These are phyloP conservation scores for Chlorophyllum brunneum DNA, from an alignment of 768 basidiomycete species.

Conservation along the genomic window DNA sequence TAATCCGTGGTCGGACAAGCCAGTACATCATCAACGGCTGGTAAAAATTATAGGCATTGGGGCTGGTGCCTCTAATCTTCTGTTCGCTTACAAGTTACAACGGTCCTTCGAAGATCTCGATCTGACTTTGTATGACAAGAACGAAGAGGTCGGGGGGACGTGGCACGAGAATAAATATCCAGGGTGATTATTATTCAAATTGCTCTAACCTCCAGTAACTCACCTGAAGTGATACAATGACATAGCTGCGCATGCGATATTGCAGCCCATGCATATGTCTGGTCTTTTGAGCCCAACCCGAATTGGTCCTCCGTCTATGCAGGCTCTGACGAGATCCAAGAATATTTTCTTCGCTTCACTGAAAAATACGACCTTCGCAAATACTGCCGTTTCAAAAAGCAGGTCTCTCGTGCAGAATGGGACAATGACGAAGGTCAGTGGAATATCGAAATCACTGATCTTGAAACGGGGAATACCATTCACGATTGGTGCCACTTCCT, in stretches of 20 bases:
- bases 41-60: constrained; percentile 30
- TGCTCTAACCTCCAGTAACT: not conserved
- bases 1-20: constrained; percentile 15
- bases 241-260: constrained; percentile 29
- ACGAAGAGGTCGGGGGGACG: constrained; percentile 27
- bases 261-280: constrained; percentile 29
- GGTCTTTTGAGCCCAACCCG: constrained; percentile 29
- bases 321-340: constrained; percentile 25
- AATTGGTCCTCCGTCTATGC: constrained; percentile 33
- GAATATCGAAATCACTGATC: constrained; percentile 25
- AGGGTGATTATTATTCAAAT: constrained; percentile 18
- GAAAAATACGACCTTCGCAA: constrained; percentile 27
- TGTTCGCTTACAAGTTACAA: constrained; percentile 31
- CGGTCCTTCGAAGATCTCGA: constrained; percentile 30
- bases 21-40: constrained; percentile 24
- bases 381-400: constrained; percentile 26
- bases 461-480: constrained; percentile 15
- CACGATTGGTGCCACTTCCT: constrained; percentile 29
- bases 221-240: not conserved
- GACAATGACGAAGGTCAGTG: constrained; percentile 23
- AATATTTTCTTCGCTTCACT: constrained; percentile 26
- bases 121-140: constrained; percentile 31
- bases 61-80: constrained; percentile 33
- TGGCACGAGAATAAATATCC: constrained; percentile 35
- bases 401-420: constrained; percentile 27